Percentiles rank a stretch among this genome's conserved stretches.
phyloP scores from a whole-genome alignment of 2,329 filamentous ascomycete genomes.

The Botrytis squamosa region DNA sequence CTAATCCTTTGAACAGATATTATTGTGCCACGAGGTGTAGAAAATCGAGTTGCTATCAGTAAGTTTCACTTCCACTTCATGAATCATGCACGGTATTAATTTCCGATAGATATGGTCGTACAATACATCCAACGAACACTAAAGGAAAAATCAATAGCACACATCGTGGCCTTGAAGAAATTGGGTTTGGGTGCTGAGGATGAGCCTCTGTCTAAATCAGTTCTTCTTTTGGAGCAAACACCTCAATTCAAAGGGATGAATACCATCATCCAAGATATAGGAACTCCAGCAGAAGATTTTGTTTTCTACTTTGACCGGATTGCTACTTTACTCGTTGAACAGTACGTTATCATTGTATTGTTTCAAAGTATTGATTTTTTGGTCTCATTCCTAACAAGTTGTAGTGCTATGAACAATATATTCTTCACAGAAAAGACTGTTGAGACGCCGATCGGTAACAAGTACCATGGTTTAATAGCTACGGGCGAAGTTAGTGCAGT shows the following conservation, averaged over 20 bases:
- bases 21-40: conserved; percentile 90
- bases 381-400: conserved; percentile 19
- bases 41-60: conserved; percentile 90
- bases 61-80: conserved; percentile 37
- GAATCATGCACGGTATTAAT: background rate
- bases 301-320: conserved; percentile 97
- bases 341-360: conserved; percentile 46
- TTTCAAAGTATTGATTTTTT: background rate
- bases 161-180: conserved; percentile 74
- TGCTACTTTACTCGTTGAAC: conserved; percentile 78
- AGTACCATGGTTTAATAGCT: conserved; percentile 69
- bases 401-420: conserved; percentile 73
- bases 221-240: conserved; percentile 72
- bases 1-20: conserved; percentile 57
- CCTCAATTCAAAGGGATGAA: conserved; percentile 84
- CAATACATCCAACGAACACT: conserved; percentile 90
- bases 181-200: conserved; percentile 72
- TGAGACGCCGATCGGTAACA: conserved; percentile 66
- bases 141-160: conserved; percentile 78
- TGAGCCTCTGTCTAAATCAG: conserved; percentile 70
- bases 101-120: conserved; percentile 75
- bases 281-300: conserved; percentile 82
- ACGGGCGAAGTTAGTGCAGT: conserved; percentile 80
- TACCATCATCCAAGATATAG: conserved; percentile 80
- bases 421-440: conserved; percentile 64